Evolutionary conservation across 2,329 filamentous ascomycete species (phyloP), one percentile per base, ranked within the genome.

Genomic region (Diaporthe sp.): DNA sequence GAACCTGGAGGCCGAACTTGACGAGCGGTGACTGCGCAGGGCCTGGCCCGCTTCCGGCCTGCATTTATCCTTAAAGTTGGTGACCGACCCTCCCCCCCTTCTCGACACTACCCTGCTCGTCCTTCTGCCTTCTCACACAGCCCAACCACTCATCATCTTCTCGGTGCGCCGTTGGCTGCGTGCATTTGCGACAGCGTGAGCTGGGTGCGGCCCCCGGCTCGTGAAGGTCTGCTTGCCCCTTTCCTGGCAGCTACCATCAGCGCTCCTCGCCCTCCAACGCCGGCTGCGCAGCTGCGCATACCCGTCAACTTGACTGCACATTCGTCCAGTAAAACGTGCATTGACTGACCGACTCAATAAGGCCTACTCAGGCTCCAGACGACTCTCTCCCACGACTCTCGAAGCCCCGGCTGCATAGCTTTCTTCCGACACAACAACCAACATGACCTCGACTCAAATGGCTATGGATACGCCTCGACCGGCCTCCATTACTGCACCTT

Each of bases 161-260:
- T 61, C 55, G 44, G 47, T 55, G 65, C 65, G 65, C 49, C 57
- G 44, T 60, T 58, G 25, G 28, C 34, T 61, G 53, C 44, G 58
- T 63, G 60, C 51, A 67, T 58, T 67, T 75, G 75, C 63, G 75
- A 74, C 57, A 71, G 67, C 68, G 60, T 63, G 68, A 61, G 73
- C 75, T 71, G 73, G 75, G 73, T 72, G 65, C 39, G 39, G 51
- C 70, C 60, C 73, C 73, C 70, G 39, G 73, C 73, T 76, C 73
- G 31, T 61, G 42, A 76, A 72, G 73, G 68, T 65, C 34, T 73
- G 55, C 39, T 60, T 58, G 55, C 65, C 57, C 63, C 53, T 39
- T 20, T 44, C 37, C 55, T 71, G 53, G 57, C 63, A 31, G 67
- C 51, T 53, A 60, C 39, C 73, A 49, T 61, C 73, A 25, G 9